Conservation (phyloP, 2,329 filamentous ascomycete genomes). For the Pyrenochaeta sp. region DNA sequence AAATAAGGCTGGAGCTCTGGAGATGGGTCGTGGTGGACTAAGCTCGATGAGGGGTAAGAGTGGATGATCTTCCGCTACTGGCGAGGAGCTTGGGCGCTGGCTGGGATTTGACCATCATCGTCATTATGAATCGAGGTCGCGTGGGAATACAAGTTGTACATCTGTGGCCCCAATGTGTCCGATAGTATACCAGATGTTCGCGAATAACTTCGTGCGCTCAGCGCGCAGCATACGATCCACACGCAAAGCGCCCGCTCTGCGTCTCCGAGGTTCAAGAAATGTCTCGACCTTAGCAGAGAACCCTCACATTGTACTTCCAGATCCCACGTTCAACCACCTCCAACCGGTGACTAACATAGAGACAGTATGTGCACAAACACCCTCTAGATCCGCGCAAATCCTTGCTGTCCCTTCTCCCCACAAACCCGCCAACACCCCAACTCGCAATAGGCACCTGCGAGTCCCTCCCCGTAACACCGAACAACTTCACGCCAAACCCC, state of each 20-base stretch:
- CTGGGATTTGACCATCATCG: conserved; percentile 20
- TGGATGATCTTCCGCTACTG: conserved; percentile 19
- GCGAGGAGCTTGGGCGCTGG: conserved; percentile 22
- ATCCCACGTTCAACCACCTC: neutral
- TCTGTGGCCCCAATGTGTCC: conserved; percentile 13
- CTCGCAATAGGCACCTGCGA: conserved; percentile 65
- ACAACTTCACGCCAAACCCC: conserved; percentile 65
- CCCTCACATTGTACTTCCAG: conserved; percentile 49
- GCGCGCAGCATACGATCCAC: conserved; percentile 22
- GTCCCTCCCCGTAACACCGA: conserved; percentile 64
- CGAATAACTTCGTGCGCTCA: conserved; percentile 27
- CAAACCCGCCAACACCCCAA: conserved; percentile 60
- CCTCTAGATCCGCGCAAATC: conserved; percentile 51
- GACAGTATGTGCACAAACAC: conserved; percentile 61
- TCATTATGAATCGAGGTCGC: conserved; percentile 19
- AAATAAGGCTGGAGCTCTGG: neutral
- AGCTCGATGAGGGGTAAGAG: neutral
- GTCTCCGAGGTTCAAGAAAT: conserved; percentile 32
- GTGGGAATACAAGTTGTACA: neutral
- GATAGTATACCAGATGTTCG: conserved; percentile 29
- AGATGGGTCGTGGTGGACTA: neutral
- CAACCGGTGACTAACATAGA: conserved; percentile 4
- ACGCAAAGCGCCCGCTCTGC: conserved; percentile 22
- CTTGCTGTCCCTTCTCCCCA: conserved; percentile 65
- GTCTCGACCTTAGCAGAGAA: conserved; percentile 55